These are phyloP conservation scores for Polygonum aviculare DNA, from an alignment of 148 eudicot species.

Conservation along the genomic window DNA sequence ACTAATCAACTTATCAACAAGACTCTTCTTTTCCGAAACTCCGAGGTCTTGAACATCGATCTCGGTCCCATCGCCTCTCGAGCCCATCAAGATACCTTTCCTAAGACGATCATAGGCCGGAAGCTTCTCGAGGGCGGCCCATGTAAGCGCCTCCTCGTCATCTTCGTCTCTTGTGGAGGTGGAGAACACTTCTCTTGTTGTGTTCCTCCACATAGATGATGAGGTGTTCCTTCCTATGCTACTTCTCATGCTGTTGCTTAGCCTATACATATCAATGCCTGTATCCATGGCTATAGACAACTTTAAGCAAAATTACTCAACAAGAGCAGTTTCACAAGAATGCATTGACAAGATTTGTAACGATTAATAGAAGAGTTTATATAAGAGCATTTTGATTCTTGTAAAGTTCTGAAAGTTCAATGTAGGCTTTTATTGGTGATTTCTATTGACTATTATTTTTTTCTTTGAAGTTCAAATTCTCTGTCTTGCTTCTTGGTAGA, in stretches of 20 bases:
- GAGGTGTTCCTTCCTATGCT: slow-evolving; percentile 5
- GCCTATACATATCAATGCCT: slow-evolving; percentile 13
- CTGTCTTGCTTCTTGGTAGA: neutral
- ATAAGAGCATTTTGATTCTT: too few relatives aligned
- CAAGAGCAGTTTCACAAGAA: neutral
- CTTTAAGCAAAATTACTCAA: neutral
- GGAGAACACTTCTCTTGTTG: slow-evolving; percentile 20
- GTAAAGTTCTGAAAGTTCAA: too few relatives aligned
- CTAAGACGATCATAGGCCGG: slow-evolving; percentile 31
- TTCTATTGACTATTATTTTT: neutral
- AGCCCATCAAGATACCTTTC: slow-evolving; percentile 26
- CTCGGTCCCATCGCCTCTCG: slow-evolving; percentile 19
- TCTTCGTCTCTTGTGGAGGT: slow-evolving; percentile 23
- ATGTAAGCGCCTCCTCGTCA: slow-evolving; percentile 35
- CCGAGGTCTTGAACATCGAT: slow-evolving; percentile 26
- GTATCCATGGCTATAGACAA: slow-evolving; percentile 10
- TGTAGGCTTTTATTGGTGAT: neutral
- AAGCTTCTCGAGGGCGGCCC: slow-evolving; percentile 36
- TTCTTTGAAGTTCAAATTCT: neutral
- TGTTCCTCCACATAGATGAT: slow-evolving; percentile 23
- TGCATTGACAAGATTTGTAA: neutral
- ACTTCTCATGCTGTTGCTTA: slow-evolving; percentile 17
- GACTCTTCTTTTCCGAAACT: slow-evolving; percentile 18
- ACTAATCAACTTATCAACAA: slow-evolving; percentile 24
- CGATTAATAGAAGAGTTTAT: neutral